Evolutionary conservation across 345 rosid species (phyloP).

Genomic region (Corymbia maculata): DNA sequence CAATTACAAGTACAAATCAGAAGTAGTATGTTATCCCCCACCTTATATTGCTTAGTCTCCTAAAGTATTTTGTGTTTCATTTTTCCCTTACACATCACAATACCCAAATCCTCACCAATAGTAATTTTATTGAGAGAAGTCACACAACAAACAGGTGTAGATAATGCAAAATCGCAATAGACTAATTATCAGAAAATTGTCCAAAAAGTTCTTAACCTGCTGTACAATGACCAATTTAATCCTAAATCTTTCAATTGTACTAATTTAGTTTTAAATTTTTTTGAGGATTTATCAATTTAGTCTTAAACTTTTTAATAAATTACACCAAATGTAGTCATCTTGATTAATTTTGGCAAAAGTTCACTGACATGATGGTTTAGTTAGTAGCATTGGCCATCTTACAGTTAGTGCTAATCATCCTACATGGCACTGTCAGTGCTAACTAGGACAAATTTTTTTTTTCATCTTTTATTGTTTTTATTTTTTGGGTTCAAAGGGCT

Average conservation of each 20-base stretch:
- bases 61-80: not conserved
- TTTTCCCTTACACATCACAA: not conserved
- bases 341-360: too few species aligned
- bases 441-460: not conserved
- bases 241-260: not conserved
- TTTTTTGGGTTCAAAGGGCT: too few species aligned
- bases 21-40: not conserved
- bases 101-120: not conserved
- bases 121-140: not conserved
- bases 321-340: not conserved
- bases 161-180: not conserved
- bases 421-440: accelerated
- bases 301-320: not conserved
- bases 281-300: too few species aligned
- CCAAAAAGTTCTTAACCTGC: not conserved
- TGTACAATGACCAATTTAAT: not conserved
- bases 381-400: too few species aligned
- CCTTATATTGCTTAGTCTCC: not conserved
- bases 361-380: too few species aligned
- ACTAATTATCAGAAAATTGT: not conserved
- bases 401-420: accelerated
- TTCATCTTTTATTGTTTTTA: too few species aligned
- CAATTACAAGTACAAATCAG: not conserved
- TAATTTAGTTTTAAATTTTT: too few species aligned
- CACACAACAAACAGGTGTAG: not conserved